phyloP scores from a whole-genome alignment of 257 asterid genomes.

The Solanum stenotomum region DNA sequence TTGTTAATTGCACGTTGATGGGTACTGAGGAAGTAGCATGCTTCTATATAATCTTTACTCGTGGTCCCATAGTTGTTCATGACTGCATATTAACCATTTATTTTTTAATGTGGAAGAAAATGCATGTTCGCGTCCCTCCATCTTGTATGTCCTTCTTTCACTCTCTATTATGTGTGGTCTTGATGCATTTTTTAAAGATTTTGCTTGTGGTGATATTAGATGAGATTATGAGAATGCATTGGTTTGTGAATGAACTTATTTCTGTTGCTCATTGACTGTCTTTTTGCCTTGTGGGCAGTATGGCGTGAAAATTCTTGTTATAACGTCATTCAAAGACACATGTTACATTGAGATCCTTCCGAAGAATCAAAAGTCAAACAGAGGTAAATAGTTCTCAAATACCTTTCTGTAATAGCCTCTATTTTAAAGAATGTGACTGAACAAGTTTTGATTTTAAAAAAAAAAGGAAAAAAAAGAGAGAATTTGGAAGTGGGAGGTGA shows the following conservation, averaged over 20 bases:
- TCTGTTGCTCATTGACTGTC: conserved; percentile 8
- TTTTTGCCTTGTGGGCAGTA: conserved; percentile 40
- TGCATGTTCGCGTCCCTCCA: background rate
- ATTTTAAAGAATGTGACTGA: background rate
- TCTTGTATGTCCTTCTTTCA: background rate
- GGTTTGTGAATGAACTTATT: background rate
- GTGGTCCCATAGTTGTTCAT: background rate
- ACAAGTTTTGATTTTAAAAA: too few relatives aligned
- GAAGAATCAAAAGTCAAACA: conserved; percentile 58
- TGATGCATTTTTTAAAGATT: background rate
- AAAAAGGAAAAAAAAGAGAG: background rate
- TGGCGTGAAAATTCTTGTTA: conserved; percentile 74
- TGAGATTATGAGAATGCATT: background rate
- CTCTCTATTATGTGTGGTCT: background rate
- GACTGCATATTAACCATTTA: background rate
- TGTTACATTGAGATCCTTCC: conserved; percentile 97
- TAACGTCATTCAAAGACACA: conserved; percentile 88
- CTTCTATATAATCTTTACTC: background rate
- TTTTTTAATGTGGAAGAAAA: background rate
- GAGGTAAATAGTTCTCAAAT: conserved; percentile 39
- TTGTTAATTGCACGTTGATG: background rate
- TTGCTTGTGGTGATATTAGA: background rate
- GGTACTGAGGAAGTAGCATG: background rate
- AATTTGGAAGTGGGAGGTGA: background rate
- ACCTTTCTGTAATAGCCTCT: background rate